Base-by-base conservation (phyloP, 805 yeast species). In the Sungouiozyma intestinalis region DNA sequence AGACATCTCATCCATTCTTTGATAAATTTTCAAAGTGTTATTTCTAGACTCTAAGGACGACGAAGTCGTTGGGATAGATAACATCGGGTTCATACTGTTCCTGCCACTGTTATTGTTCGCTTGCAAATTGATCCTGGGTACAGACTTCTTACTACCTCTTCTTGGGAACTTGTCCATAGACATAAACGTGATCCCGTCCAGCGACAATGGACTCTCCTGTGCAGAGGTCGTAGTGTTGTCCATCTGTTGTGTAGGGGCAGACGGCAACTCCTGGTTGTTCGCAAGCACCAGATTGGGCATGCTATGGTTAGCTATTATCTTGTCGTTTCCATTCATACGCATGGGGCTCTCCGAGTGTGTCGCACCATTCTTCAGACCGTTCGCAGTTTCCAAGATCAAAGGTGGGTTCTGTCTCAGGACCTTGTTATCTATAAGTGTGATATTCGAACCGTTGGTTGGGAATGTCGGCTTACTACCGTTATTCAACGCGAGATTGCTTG, bases 1-100 rank as follows among this genome's bases (percentile, higher is more conserved):
- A 19, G 59, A 50, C 21, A 60, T 42, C 21, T 60, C 64, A 38
- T 58, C 63, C 59, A 60, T 50, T 35, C 63, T 50, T 46, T 60
- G 64, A 37, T 52, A 57, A 40, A 58, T 47, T 39, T 57, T 48
- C 15, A 57, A 42, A 42, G 41, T 46, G 20, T 39, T 40, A 2
- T 43, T 38, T 13, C 36, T 20, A 4, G 48, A 40, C 13, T 37
- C 40, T 18, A 41, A n/a, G 9, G 40, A 35, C 4, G 45, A 32
- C n/a, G 41, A 32, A 2, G 37, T 31, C 3, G 36, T 21, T 2
- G 38, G 33, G n/a, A 43, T 18, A 3, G 45, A 36, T 14, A 35
- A 42, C 14, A 40, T 33, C 4, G 15, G 18, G 19, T 20, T 27
- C 7, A 18, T 32, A 20, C 34, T 37, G 14, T 16, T 19, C 6